Evolutionary conservation across 1,139 yeast genomes (phyloP), one percentile per base, ranked within the genome.

Genomic region (Protomyces inouyei): DNA sequence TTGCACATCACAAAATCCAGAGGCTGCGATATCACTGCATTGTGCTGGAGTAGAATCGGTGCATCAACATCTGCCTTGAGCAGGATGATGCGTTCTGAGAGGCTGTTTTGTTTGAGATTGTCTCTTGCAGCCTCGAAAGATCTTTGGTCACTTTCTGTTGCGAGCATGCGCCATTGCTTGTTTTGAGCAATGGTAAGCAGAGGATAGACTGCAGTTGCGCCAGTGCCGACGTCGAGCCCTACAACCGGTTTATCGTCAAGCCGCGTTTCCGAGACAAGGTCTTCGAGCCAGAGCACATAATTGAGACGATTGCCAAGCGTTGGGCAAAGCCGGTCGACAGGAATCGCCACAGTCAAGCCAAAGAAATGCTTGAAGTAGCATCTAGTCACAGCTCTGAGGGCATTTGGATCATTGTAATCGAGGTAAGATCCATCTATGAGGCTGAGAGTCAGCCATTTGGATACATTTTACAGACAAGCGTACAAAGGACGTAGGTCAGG

Each of bases 1-100:
- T 79, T 79, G 66, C 82, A 79, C 70, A 79, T 73, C 1, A 74
- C 52, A 36, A 59, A 59, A 12, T 52, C 32, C 6, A 57, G 36
- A 10, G 35, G 51, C 16, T 36, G 14, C 3, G 21, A 8, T 12
- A 21, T 14, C 4, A 51, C 36, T 6, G 25, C 8, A 9, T 40
- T 45, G 21, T 57, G 55, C 16, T 59, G 63, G 23, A 59, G 35
- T 52, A 59, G 28, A 32, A 52, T n/a, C 3, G 52, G 43, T 21
- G 37, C 54, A 2, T 32, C 52, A 14, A 57, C 46, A 4, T 23
- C 21, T 5, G 61, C 36, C 4, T 53, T 16, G 32, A 55, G 10
- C 4, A 69, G 23, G 9, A 23, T 36, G 40, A 71, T 70, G 16
- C 66, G 56, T n/a, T 64, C 60, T 3, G 48, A 57, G 32, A 70